These are phyloP conservation scores for Alternaria arbusti DNA, from an alignment of 2,329 filamentous ascomycete genomes.

Conservation along the genomic window DNA sequence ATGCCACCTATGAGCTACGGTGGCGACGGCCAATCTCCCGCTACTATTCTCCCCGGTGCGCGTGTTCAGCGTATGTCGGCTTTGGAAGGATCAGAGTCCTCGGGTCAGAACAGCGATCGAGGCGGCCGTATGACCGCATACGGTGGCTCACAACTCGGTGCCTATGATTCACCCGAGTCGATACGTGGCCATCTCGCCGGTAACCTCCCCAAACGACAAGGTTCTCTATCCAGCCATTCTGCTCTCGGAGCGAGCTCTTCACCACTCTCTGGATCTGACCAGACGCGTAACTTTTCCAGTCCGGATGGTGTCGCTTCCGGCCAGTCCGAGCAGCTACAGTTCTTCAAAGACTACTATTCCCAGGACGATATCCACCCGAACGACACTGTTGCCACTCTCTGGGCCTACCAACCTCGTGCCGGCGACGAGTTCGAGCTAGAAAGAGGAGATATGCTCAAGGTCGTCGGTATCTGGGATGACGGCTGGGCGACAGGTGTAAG, in stretches of 20 bases:
- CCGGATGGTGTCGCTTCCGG: slow-evolving; percentile 83
- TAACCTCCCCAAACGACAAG: slow-evolving; percentile 70
- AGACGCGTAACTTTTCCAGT: slow-evolving; percentile 75
- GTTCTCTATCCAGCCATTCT: slow-evolving; percentile 88
- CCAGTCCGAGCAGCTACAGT: slow-evolving; percentile 92
- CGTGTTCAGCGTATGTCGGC: slow-evolving; percentile 96
- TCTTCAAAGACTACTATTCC: slow-evolving; percentile 99
- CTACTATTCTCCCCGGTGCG: slow-evolving; percentile 74
- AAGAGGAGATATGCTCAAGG: slow-evolving; percentile 96
- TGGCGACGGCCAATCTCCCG: slow-evolving; percentile 46
- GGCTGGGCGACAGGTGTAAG: slow-evolving; percentile 96
- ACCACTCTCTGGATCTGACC: slow-evolving; percentile 61
- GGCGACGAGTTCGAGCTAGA: slow-evolving; percentile 92
- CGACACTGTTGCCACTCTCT: slow-evolving; percentile 87
- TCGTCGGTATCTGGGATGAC: slow-evolving; percentile 98
- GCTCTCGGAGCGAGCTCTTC: slow-evolving; percentile 73
- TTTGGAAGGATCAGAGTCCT: slow-evolving; percentile 73
- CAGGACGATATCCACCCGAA: slow-evolving; percentile 93
- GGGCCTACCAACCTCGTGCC: slow-evolving; percentile 95
- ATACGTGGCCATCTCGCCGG: slow-evolving; percentile 53
- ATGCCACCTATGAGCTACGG: slow-evolving; percentile 53
- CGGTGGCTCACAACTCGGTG: slow-evolving; percentile 28
- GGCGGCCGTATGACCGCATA: slow-evolving; percentile 30
- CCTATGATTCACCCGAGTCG: slow-evolving; percentile 71
- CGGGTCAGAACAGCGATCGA: slow-evolving; percentile 52